Evolutionary conservation across 176 grass and related monocot genomes (phyloP).

Genomic region (Canna indica): DNA sequence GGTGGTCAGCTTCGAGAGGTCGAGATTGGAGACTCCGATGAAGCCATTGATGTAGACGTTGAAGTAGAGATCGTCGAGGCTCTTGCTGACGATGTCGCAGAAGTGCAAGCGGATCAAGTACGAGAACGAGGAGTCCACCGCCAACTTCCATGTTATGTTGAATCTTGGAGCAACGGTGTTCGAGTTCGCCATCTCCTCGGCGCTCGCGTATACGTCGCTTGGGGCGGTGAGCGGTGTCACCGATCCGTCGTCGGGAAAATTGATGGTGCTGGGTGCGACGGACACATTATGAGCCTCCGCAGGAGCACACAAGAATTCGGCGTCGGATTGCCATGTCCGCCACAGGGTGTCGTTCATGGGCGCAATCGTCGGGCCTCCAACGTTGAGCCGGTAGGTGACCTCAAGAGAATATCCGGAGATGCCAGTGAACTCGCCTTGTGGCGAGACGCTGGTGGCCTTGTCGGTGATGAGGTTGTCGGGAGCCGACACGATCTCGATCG

Average conservation of each 20-base stretch:
- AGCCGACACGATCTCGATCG: conserved; percentile 10
- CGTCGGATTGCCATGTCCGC: background rate
- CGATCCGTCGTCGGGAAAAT: conserved; percentile 1
- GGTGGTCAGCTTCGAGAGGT: background rate
- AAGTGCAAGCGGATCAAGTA: conserved; percentile 10
- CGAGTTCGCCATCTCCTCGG: conserved; percentile 2
- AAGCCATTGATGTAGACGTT: conserved; percentile 6
- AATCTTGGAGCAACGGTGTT: background rate
- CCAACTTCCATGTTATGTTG: conserved; percentile 11
- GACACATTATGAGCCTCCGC: background rate
- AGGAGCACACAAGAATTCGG: background rate
- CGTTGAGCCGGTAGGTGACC: conserved; percentile 6
- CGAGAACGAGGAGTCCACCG: background rate
- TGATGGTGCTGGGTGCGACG: background rate
- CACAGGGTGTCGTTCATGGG: background rate
- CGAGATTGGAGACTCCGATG: background rate
- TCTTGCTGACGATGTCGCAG: conserved; percentile 18
- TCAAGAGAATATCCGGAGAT: background rate
- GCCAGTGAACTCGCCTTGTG: background rate
- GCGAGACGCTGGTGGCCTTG: background rate
- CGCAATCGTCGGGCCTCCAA: background rate
- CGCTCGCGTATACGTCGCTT: background rate
- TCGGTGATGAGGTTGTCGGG: background rate
- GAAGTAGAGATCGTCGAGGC: conserved; percentile 17
- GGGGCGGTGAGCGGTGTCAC: conserved; percentile 13